Conservation (phyloP, 1,284 basidiomycete genomes). For the Moesziomyces parantarcticus region DNA sequence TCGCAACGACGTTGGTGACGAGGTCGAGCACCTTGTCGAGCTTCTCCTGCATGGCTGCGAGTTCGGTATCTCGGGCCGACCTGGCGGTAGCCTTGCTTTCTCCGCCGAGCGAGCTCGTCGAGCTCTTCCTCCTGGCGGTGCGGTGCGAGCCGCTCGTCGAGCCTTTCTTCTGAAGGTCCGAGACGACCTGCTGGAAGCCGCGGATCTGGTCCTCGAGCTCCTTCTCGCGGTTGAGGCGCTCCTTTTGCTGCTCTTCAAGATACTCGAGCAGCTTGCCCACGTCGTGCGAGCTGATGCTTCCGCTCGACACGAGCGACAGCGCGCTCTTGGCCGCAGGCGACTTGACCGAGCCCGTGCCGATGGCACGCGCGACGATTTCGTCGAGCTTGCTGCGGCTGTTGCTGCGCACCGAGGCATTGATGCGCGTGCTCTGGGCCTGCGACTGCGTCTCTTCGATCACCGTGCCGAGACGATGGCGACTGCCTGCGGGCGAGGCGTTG, state of each 20-base stretch:
- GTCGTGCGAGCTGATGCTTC: constrained; percentile 51
- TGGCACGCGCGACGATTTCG: constrained; percentile 13
- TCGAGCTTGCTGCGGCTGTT: constrained; percentile 29
- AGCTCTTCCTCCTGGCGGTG: constrained; percentile 12
- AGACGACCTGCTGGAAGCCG: constrained; percentile 48
- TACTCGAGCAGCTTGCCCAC: constrained; percentile 50
- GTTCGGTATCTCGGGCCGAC: constrained; percentile 33
- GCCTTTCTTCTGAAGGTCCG: constrained; percentile 42
- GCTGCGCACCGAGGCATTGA: constrained; percentile 41
- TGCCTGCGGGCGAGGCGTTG: constrained; percentile 13
- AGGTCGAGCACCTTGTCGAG: constrained; percentile 55
- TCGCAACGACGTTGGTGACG: constrained; percentile 43
- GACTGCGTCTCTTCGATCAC: constrained; percentile 58
- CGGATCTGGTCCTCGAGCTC: constrained; percentile 52
- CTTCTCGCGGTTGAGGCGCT: constrained; percentile 38
- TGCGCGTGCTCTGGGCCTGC: constrained; percentile 46
- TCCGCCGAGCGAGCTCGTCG: constrained; percentile 13
- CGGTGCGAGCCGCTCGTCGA: constrained; percentile 25
- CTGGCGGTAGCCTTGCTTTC: constrained; percentile 22
- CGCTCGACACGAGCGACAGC: constrained; percentile 39
- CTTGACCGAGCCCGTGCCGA: constrained; percentile 17
- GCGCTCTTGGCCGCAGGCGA: constrained; percentile 19
- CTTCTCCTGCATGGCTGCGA: constrained; percentile 58
- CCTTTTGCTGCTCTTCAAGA: constrained; percentile 52
- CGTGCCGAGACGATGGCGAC: constrained; percentile 41